A percentile compares a stretch with the other conserved stretches of the same genome.
phyloP scores from a whole-genome alignment of 1,284 basidiomycete genomes.

The Ustilago shanxiensis region DNA sequence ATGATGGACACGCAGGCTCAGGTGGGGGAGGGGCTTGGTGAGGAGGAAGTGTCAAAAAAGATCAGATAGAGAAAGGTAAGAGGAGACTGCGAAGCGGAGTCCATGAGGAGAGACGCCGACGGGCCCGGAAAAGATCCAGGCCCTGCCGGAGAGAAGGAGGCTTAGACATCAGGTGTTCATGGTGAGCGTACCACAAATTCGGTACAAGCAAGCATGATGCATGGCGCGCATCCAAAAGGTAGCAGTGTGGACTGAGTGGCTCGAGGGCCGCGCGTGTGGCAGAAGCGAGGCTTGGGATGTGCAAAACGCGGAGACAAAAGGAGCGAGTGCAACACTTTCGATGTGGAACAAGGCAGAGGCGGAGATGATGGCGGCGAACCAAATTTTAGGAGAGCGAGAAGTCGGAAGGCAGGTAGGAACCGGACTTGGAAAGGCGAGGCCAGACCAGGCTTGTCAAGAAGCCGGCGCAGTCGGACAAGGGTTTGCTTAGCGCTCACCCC shows the following conservation, averaged over 20 bases:
- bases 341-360: neutral
- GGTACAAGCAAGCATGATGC: slow-evolving; percentile 17
- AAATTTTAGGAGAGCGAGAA: neutral
- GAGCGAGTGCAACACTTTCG: no score
- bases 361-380: slow-evolving; percentile 26
- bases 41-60: neutral
- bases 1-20: slow-evolving; percentile 4
- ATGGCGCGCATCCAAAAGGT: neutral
- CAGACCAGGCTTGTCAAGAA: neutral
- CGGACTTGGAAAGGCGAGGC: neutral
- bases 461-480: neutral
- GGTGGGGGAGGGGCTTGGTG: neutral
- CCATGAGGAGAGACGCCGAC: slow-evolving; percentile 21
- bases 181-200: slow-evolving; percentile 29
- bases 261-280: slow-evolving; percentile 1
- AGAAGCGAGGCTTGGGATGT: slow-evolving; percentile 3
- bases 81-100: slow-evolving; percentile 3
- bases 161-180: slow-evolving; percentile 22
- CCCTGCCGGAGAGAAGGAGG: slow-evolving; percentile 15
- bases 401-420: slow-evolving; percentile 5
- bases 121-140: slow-evolving; percentile 30
- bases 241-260: slow-evolving; percentile 3
- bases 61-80: neutral
- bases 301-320: neutral
- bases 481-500: no score